Evolutionary conservation across 1,284 basidiomycete genomes (phyloP), one percentile per base, ranked within the genome.

Genomic region (Hortiboletus rubellus): DNA sequence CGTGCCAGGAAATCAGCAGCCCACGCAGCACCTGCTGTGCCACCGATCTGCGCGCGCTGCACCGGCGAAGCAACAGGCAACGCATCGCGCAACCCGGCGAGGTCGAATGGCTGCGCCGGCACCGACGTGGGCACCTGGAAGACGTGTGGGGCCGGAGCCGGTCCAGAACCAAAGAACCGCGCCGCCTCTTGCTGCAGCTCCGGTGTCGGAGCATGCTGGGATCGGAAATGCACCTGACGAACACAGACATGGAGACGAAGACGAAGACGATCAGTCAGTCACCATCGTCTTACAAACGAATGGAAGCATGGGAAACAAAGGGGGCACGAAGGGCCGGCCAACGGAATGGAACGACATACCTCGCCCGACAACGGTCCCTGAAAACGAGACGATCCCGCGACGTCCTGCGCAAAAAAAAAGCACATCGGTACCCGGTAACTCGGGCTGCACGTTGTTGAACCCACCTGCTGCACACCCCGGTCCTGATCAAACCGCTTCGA

Each of bases 401-500:
- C 27, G 15, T 70, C 65, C 65, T 66, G 40, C 31, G 10, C 8
- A 43, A 50, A 27, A 27, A 27, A 22, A 27, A 27, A 27, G 52
- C 3, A 10, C 15, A 42, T 36, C 24, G 46, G 48, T 5, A 17
- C 18, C 51, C 52, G 64, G 59, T 54, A 30, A 36, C 18, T 50
- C 64, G 52, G 60, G 54, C 47, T 41, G 40, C 40, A 17, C 37
- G 3, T 15, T 4, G 37, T 9, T 18, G 9, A 3, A 61, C 74
- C 22, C 42, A 91, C 91, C 77, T 92, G 90, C 71, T 91, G 89
- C 10, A 84, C 70, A 18, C 90, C 91, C 65, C 89, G 79, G 70
- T 94, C 91, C 52, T 82, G 80, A 62, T 91, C 88, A 63, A 92
- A 87, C 50, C 82, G 79, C 68, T 93, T 93, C 1, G 87, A 79